A percentile compares a stretch with the other conserved stretches of the same genome.
Evolutionary conservation across 1,139 yeast species (phyloP).

Genomic region (Diutina neorugosa): DNA sequence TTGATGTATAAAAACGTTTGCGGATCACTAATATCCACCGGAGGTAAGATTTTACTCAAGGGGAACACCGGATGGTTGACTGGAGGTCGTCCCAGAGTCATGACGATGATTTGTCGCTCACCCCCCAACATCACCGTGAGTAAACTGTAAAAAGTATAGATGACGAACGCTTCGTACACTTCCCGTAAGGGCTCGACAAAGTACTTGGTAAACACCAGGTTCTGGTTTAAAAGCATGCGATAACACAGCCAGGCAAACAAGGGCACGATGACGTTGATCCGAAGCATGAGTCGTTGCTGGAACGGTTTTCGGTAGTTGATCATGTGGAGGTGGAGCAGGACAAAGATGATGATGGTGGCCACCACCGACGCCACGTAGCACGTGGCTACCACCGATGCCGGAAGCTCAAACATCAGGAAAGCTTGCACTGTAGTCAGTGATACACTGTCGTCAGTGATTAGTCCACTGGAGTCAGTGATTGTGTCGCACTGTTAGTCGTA

Average conservation of each 20-base stretch:
- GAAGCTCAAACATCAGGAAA: constrained; percentile 10
- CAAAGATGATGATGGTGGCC: constrained; percentile 21
- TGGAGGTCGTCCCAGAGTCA: constrained; percentile 65
- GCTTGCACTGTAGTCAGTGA: background rate
- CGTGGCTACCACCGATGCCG: constrained; percentile 21
- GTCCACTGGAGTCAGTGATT: too few relatives aligned
- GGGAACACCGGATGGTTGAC: constrained; percentile 58
- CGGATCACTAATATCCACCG: constrained; percentile 81
- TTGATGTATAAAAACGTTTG: constrained; percentile 63
- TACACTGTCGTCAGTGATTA: background rate
- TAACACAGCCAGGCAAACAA: constrained; percentile 44
- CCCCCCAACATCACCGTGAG: constrained; percentile 85
- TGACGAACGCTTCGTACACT: constrained; percentile 90
- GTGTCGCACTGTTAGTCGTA: background rate
- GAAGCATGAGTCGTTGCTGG: constrained; percentile 74
- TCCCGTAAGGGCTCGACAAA: constrained; percentile 72
- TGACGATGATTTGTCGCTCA: constrained; percentile 68
- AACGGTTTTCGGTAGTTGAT: constrained; percentile 75
- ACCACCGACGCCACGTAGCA: constrained; percentile 23
- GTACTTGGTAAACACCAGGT: constrained; percentile 23
- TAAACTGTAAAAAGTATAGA: constrained; percentile 81
- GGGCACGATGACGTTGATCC: constrained; percentile 66
- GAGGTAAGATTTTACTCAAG: constrained; percentile 29
- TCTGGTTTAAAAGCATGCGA: constrained; percentile 34
- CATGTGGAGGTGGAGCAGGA: constrained; percentile 23